Evolutionary conservation across 176 grass and related monocot species (phyloP).

Genomic region (Thinopyrum elongatum): DNA sequence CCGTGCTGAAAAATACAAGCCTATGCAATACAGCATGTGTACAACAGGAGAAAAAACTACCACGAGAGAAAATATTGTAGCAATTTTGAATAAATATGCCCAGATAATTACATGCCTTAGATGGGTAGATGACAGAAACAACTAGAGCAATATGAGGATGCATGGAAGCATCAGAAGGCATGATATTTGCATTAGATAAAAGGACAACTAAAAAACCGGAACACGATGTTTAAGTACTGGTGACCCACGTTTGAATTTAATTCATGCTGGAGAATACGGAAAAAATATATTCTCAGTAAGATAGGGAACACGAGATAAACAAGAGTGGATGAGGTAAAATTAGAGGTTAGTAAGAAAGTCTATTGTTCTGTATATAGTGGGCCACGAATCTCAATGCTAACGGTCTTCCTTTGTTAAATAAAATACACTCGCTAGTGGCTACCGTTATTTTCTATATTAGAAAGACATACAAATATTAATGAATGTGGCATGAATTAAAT

Average conservation of each 20-base stretch:
- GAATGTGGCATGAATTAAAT: background rate
- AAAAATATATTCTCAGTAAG: background rate
- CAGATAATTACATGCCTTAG: background rate
- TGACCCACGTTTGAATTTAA: background rate
- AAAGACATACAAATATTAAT: background rate
- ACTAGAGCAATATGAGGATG: background rate
- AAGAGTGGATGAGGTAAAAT: background rate
- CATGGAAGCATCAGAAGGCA: background rate
- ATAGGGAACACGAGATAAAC: background rate
- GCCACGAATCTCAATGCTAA: background rate
- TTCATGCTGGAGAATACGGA: background rate
- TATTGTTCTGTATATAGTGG: background rate
- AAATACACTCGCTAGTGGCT: background rate
- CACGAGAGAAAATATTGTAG: background rate
- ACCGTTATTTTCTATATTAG: background rate
- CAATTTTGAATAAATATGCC: background rate
- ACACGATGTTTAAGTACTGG: background rate
- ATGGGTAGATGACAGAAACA: background rate
- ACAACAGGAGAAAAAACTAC: background rate
- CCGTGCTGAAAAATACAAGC: background rate
- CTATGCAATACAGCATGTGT: background rate
- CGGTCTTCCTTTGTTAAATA: background rate
- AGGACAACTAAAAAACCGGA: background rate
- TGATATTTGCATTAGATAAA: background rate
- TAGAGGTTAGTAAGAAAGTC: background rate